These are phyloP conservation scores for Xanthoceras sorbifolium DNA, from an alignment of 345 rosid species.

Conservation along the genomic window DNA sequence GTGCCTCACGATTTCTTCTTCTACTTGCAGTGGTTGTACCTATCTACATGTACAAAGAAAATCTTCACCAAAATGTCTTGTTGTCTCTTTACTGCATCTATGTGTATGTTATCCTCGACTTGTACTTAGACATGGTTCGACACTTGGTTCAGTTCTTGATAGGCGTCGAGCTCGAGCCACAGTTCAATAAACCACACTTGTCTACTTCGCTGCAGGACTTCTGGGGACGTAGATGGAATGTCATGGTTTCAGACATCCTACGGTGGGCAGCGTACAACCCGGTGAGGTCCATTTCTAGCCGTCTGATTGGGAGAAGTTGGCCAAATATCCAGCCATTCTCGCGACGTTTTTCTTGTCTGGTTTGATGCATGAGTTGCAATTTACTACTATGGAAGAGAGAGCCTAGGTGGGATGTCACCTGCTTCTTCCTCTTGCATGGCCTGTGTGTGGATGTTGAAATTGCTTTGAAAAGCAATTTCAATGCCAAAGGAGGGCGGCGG, in stretches of 20 bases:
- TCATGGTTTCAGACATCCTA: slow-evolving; percentile 52
- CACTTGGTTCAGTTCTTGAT: slow-evolving; percentile 34
- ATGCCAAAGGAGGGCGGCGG: slow-evolving; percentile 12
- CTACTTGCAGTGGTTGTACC: slow-evolving; percentile 21
- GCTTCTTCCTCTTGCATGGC: slow-evolving; percentile 60
- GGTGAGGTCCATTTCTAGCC: slow-evolving; percentile 3
- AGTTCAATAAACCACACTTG: slow-evolving; percentile 56
- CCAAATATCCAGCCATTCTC: slow-evolving; percentile 35
- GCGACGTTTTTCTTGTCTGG: slow-evolving; percentile 52
- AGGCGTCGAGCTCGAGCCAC: slow-evolving; percentile 46
- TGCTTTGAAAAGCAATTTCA: slow-evolving; percentile 37
- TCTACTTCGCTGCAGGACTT: slow-evolving; percentile 74
- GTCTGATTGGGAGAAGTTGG: slow-evolving; percentile 38
- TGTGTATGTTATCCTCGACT: too few relatives aligned
- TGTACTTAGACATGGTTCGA: slow-evolving; percentile 28
- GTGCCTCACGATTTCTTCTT: slow-evolving; percentile 29
- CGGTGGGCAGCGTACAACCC: slow-evolving; percentile 63
- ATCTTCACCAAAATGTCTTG: slow-evolving; percentile 33
- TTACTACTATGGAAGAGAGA: slow-evolving; percentile 46
- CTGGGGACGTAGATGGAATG: slow-evolving; percentile 77
- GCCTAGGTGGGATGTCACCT: slow-evolving; percentile 52
- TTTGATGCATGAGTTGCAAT: slow-evolving; percentile 63
- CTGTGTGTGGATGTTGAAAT: slow-evolving; percentile 36
- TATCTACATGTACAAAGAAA: slow-evolving; percentile 26
- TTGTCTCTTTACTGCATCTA: slow-evolving; percentile 35